Conservation (phyloP, 2,329 filamentous ascomycete species). For the Aspergillus bombycis region DNA sequence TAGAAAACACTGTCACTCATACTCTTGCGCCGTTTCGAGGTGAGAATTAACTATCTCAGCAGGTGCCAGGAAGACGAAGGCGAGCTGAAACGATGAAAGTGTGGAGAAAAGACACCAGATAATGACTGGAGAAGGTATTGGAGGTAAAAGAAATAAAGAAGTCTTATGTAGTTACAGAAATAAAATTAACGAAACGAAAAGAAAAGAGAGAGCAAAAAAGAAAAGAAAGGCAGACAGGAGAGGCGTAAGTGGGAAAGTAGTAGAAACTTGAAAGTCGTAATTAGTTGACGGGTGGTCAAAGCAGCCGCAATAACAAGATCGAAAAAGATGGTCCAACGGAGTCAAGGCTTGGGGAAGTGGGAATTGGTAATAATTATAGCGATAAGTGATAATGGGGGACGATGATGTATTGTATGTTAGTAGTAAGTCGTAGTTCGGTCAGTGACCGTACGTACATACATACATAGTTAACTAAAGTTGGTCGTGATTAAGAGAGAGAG, state of each 20-base stretch:
- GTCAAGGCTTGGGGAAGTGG: constrained; percentile 2
- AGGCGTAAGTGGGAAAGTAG: constrained; percentile 1
- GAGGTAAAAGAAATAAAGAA: not conserved
- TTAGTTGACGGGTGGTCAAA: constrained; percentile 2
- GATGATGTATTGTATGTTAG: constrained; percentile 16
- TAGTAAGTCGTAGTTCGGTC: constrained; percentile 1
- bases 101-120: not conserved
- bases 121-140: not conserved
- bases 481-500: constrained; percentile 6
- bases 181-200: not conserved
- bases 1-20: constrained; percentile 20
- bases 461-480: constrained; percentile 1
- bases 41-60: constrained; percentile 12
- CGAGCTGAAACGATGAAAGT: constrained; percentile 3
- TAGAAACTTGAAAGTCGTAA: not conserved
- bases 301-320: constrained; percentile 1
- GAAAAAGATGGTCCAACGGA: constrained; percentile 5
- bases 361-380: constrained; percentile 7
- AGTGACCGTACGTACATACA: not conserved
- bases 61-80: constrained; percentile 12
- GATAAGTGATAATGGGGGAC: constrained; percentile 14
- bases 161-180: not conserved
- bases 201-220: not conserved
- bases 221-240: constrained; percentile 1
- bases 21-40: constrained; percentile 20